Base-by-base conservation (phyloP, 768 basidiomycete genomes). In the Boletus rex-veris region DNA sequence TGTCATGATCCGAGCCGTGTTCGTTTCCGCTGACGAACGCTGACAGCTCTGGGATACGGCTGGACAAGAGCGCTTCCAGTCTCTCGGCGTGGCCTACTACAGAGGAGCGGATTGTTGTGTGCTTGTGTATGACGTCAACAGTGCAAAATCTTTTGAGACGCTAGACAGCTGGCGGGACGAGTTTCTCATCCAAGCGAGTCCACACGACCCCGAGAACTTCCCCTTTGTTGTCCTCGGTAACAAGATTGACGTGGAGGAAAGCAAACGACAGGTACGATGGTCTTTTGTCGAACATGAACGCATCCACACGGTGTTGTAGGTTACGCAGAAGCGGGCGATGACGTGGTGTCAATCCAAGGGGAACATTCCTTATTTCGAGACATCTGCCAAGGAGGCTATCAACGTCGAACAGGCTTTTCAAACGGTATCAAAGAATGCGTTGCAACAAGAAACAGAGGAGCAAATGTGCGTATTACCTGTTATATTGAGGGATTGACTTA, bases 381-480 rank as follows among this genome's bases (percentile, higher is more conserved):
- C 97, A 6, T 99, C 97, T 9, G 97, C 97, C 38, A 99, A 99
- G 75, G 97, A 99, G 74, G 96, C 97, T 11, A 98, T 98, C 80
- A 99, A 99, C 66, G 97, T 99, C 50, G 97, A 99, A 71, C 96
- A 98, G 71, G 97, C 96, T 4, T 99, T 99, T 85, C 95, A 97
- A 73, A 97, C 95, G 2, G 95, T 98, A 52, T 96, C 96, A n/a
- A 96, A 96, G 90, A 98, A 97, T 71, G 97, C 97, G 11, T 74
- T 99, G 60, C 92, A 93, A 69, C 96, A 98, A 75, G 97, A 98
- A 71, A 86, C 90, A 45, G 97, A 98, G 69, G 92, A 93, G 58
- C 93, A 96, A 69, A 72, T 97, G 94, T 97, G 61, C 66, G 89
- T 73, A 49, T 58, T 39, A 3, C 21, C 18, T 50, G 66, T n/a